These are phyloP conservation scores for Cymbomonas tetramitiformis DNA, from an alignment of 139 green algal species.

Conservation along the genomic window DNA sequence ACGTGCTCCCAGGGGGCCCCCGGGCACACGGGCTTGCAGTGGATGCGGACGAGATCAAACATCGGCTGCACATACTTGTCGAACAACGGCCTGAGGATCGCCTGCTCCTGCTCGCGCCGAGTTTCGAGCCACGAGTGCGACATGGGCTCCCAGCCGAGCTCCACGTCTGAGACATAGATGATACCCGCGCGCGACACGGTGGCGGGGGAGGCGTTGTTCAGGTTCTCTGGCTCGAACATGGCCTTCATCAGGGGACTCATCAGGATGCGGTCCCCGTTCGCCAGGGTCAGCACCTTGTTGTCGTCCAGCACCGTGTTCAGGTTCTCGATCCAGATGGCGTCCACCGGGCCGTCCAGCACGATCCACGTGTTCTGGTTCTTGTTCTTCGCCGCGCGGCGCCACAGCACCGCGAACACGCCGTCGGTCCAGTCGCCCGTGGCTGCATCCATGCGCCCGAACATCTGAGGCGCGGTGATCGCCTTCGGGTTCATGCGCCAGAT, in stretches of 20 bases:
- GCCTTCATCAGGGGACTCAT: constrained; percentile 77
- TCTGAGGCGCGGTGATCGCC: constrained; percentile 74
- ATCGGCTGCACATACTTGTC: constrained; percentile 58
- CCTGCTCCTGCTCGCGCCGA: constrained; percentile 36
- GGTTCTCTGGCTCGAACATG: constrained; percentile 87
- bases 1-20: neutral
- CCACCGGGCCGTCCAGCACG: constrained; percentile 84
- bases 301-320: constrained; percentile 92
- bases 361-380: constrained; percentile 90
- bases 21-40: constrained; percentile 42
- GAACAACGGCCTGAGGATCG: constrained; percentile 53
- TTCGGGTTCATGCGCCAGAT: constrained; percentile 85
- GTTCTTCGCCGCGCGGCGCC: constrained; percentile 68
- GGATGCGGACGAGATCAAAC: constrained; percentile 57
- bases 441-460: constrained; percentile 73
- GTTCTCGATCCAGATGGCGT: constrained; percentile 97
- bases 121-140: constrained; percentile 61
- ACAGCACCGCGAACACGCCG: constrained; percentile 83
- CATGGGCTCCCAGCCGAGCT: constrained; percentile 78
- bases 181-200: constrained; percentile 84
- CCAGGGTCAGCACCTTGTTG: constrained; percentile 91
- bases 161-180: constrained; percentile 79
- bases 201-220: constrained; percentile 81
- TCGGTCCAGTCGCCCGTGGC: constrained; percentile 89
- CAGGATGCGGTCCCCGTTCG: constrained; percentile 85